Conservation (phyloP, 129 eudicot genomes). For the Logfia minima region DNA sequence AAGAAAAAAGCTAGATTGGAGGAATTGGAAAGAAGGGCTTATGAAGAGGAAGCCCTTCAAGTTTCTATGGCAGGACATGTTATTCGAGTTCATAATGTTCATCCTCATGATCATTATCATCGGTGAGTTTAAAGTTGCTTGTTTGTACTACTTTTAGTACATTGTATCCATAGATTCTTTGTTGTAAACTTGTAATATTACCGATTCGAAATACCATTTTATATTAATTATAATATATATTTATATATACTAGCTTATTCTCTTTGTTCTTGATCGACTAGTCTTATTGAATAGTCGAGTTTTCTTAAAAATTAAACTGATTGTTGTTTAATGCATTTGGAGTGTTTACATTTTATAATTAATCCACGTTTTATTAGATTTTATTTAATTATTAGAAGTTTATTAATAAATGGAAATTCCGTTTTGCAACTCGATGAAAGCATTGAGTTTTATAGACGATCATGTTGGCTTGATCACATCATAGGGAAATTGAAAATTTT, state of each 20-base stretch:
- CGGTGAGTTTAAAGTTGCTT: conserved; percentile 11
- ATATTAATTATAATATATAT: not conserved
- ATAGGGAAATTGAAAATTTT: not conserved
- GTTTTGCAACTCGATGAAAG: not conserved
- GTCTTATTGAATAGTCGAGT: not conserved
- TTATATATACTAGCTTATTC: not conserved
- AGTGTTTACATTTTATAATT: no score
- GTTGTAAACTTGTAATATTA: conserved; percentile 23
- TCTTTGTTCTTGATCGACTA: not conserved
- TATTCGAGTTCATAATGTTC: conserved; percentile 57
- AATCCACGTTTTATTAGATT: no score
- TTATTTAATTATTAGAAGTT: no score
- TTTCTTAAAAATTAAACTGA: no score
- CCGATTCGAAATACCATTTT: not conserved
- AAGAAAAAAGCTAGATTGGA: conserved; percentile 82
- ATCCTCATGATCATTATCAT: conserved; percentile 10
- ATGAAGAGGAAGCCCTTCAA: conserved; percentile 94
- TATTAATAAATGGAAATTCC: no score
- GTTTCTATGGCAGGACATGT: conserved; percentile 97
- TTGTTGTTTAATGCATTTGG: no score
- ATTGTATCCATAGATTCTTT: conserved; percentile 26
- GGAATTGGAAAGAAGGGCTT: conserved; percentile 86
- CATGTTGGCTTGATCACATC: not conserved
- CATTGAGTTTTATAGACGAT: not conserved
- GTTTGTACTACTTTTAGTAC: conserved; percentile 10